Evolutionary conservation across 2,329 filamentous ascomycete species (phyloP).

Genomic region (Cylindrodendrum hubeiense): DNA sequence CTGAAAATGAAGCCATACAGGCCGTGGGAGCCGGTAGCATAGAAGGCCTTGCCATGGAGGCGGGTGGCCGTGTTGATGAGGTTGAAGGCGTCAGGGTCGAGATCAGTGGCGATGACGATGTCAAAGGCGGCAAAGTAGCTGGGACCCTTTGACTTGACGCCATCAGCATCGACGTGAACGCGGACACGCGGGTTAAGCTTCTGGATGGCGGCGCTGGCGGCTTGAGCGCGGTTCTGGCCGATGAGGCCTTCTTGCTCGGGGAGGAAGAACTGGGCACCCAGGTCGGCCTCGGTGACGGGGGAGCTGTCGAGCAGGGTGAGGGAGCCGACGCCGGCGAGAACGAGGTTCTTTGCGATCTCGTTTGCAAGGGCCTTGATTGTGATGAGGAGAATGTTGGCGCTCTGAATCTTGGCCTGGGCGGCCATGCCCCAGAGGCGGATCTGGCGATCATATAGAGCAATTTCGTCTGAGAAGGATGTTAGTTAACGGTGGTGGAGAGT

Average conservation of each 20-base stretch:
- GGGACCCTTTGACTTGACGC: slow-evolving; percentile 75
- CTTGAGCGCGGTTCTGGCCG: slow-evolving; percentile 87
- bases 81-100: slow-evolving; percentile 79
- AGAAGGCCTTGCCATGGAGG: slow-evolving; percentile 83
- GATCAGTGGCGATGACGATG: slow-evolving; percentile 90
- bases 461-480: slow-evolving; percentile 76
- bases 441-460: slow-evolving; percentile 96
- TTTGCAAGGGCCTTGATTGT: slow-evolving; percentile 89
- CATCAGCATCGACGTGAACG: slow-evolving; percentile 76
- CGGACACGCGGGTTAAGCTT: slow-evolving; percentile 91
- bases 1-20: slow-evolving; percentile 96
- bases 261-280: slow-evolving; percentile 88
- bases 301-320: slow-evolving; percentile 89
- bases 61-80: slow-evolving; percentile 90
- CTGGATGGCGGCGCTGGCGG: slow-evolving; percentile 81
- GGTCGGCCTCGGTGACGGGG: slow-evolving; percentile 80
- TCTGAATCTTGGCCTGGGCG: slow-evolving; percentile 92
- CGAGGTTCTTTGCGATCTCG: slow-evolving; percentile 97
- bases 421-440: slow-evolving; percentile 97
- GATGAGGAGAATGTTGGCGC: slow-evolving; percentile 89
- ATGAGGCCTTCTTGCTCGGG: slow-evolving; percentile 73
- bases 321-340: slow-evolving; percentile 91
- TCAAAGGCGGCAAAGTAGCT: slow-evolving; percentile 85
- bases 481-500: slow-evolving; percentile 12
- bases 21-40: slow-evolving; percentile 88